Conservation (phyloP, 306 rosid genomes). For the Arachis hypogaea region DNA sequence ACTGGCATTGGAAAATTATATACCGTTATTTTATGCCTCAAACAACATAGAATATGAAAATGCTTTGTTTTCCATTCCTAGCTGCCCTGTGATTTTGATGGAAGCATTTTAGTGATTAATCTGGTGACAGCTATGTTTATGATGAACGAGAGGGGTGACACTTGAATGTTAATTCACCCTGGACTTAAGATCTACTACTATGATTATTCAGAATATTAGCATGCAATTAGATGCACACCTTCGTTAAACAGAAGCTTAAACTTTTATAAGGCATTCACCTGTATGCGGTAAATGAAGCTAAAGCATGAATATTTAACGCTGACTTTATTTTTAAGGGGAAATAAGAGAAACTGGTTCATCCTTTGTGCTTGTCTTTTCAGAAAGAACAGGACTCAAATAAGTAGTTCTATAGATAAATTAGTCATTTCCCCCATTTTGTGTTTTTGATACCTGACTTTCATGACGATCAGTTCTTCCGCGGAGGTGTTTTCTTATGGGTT, state of each 20-base stretch:
- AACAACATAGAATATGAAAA: conserved; percentile 21
- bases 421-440: background rate
- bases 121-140: no score
- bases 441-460: conserved; percentile 8
- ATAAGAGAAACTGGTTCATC: conserved; percentile 20
- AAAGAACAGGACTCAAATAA: conserved; percentile 18
- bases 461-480: conserved; percentile 19
- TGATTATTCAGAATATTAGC: background rate
- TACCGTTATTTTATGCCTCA: background rate
- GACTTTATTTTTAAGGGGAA: conserved; percentile 7
- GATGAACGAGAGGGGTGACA: no score
- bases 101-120: no score
- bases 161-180: no score
- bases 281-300: conserved; percentile 19
- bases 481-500: conserved; percentile 3
- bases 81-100: background rate
- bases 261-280: conserved; percentile 5
- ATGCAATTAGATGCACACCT: background rate
- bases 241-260: conserved; percentile 25
- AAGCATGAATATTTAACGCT: background rate
- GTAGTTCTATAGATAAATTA: background rate
- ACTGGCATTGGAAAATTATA: background rate
- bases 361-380: conserved; percentile 12
- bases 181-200: background rate
- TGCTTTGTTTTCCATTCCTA: background rate